Conservation (phyloP, 2,329 filamentous ascomycete species). For the Talaromyces verruculosus region DNA sequence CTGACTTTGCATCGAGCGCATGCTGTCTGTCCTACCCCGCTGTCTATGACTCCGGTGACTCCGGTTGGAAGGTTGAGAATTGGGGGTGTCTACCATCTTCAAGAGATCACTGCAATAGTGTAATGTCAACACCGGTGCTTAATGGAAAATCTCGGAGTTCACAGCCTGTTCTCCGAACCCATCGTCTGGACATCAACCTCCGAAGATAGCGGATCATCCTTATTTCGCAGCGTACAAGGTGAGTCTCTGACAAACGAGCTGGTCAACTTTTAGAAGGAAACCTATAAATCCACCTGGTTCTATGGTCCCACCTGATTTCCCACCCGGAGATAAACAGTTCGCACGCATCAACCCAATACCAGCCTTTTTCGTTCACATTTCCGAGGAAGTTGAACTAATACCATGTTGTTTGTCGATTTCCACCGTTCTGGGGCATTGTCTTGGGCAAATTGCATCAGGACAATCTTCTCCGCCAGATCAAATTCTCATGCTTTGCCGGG, state of each 20-base stretch:
- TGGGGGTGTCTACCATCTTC: too few species aligned
- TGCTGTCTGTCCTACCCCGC: not conserved
- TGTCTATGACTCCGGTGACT: too few species aligned
- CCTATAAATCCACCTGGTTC: too few species aligned
- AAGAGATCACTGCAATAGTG: not conserved
- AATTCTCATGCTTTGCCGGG: not conserved
- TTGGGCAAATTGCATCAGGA: not conserved
- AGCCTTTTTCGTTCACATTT: not conserved
- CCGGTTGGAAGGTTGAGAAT: too few species aligned
- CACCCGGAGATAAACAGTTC: too few species aligned
- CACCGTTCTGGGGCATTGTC: not conserved
- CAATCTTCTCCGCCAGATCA: not conserved
- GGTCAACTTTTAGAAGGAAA: not conserved
- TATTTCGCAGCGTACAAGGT: too few species aligned
- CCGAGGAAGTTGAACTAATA: not conserved
- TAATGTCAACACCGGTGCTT: not conserved
- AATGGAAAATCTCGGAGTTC: not conserved
- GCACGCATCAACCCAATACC: not conserved
- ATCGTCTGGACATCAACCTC: not conserved
- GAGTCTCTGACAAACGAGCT: not conserved
- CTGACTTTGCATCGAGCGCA: not conserved
- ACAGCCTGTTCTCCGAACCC: not conserved
- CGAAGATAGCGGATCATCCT: not conserved
- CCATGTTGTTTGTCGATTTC: not conserved
- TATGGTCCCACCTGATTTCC: too few species aligned